A percentile compares a stretch with the other conserved stretches of the same genome.
phyloP scores from a whole-genome alignment of 306 rosid genomes.

The Cucumis cinereus region DNA sequence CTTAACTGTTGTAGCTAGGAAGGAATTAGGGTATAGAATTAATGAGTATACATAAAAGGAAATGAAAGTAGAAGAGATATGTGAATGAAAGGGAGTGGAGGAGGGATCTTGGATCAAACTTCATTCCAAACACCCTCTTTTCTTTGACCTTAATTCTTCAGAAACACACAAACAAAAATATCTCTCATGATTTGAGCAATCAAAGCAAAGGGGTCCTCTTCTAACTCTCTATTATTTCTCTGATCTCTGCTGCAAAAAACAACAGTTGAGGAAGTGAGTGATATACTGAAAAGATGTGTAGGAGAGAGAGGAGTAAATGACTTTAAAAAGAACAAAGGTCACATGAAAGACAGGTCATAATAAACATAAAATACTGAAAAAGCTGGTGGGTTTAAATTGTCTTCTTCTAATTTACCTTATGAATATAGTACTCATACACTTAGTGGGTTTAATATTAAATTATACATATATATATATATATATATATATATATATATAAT shows the following conservation, averaged over 20 bases:
- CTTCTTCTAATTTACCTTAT: conserved; percentile 23
- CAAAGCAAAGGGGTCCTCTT: neutral
- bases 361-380: conserved; percentile 30
- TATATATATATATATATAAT: no score
- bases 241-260: no score
- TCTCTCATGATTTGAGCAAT: conserved; percentile 19
- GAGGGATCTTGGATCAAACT: conserved; percentile 39
- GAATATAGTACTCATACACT: neutral
- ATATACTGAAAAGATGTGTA: neutral
- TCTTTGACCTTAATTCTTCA: neutral
- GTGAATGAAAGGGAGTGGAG: neutral
- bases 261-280: neutral
- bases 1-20: no score
- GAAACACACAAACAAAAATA: conserved; percentile 3
- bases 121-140: conserved; percentile 46
- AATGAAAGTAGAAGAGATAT: neutral
- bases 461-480: no score
- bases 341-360: conserved; percentile 45
- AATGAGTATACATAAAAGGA: neutral
- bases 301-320: neutral
- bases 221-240: neutral
- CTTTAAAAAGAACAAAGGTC: neutral
- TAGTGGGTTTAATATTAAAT: neutral
- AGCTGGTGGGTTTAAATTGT: conserved; percentile 31
- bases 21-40: no score